Conservation (phyloP, 1,284 basidiomycete genomes). For the Austroboletus novae-zelandiae region DNA sequence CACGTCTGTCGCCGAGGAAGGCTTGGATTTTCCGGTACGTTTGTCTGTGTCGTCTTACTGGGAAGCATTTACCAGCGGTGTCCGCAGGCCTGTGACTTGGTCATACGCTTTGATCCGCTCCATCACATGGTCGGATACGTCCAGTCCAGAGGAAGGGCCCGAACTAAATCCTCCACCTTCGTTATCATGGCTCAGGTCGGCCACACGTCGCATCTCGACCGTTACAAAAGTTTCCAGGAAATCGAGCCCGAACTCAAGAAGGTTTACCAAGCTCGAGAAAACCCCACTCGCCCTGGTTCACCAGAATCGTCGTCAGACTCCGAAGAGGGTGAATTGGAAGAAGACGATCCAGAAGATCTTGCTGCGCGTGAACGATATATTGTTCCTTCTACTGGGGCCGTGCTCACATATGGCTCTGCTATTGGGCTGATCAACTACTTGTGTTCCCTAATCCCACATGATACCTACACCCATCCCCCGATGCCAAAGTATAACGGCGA, state of each 20-base stretch:
- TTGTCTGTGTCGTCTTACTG: not conserved
- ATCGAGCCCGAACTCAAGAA: conserved; percentile 62
- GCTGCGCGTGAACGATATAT: conserved; percentile 67
- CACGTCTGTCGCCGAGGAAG: conserved; percentile 86
- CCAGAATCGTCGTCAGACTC: conserved; percentile 31
- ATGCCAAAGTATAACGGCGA: conserved; percentile 62
- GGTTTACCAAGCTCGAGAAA: conserved; percentile 55
- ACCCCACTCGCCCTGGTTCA: conserved; percentile 28
- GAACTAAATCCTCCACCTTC: conserved; percentile 72
- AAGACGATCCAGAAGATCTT: conserved; percentile 54
- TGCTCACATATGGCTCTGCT: conserved; percentile 73
- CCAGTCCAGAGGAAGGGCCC: conserved; percentile 81
- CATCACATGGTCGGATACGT: conserved; percentile 80
- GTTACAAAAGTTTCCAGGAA: conserved; percentile 56
- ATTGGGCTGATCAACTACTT: conserved; percentile 68
- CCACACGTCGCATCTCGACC: conserved; percentile 48
- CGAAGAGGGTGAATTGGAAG: conserved; percentile 35
- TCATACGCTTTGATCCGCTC: conserved; percentile 76
- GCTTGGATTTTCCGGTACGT: conserved; percentile 77
- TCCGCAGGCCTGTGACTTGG: conserved; percentile 73
- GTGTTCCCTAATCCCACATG: conserved; percentile 72
- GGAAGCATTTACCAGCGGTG: conserved; percentile 1
- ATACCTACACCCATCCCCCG: conserved; percentile 60
- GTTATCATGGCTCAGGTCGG: conserved; percentile 74
- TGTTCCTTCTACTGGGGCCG: conserved; percentile 67